Conservation (phyloP, 768 basidiomycete species). For the Suillus subalutaceus region DNA sequence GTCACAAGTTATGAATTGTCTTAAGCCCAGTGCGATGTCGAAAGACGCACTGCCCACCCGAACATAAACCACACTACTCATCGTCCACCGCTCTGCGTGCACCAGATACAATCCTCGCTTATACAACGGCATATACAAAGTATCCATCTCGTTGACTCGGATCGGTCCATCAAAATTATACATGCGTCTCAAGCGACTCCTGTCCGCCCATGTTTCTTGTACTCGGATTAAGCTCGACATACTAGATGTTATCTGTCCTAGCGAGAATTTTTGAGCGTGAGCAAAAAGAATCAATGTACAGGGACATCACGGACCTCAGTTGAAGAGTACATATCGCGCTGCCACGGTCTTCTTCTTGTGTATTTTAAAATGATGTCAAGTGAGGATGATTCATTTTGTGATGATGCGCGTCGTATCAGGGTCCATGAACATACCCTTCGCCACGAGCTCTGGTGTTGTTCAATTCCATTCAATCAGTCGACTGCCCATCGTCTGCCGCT, state of each 20-base stretch:
- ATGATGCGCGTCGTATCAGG: slow-evolving; percentile 88
- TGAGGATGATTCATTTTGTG: slow-evolving; percentile 91
- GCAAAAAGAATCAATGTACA: not conserved
- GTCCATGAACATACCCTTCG: slow-evolving; percentile 80
- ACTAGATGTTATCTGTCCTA: slow-evolving; percentile 75
- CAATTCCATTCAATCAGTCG: not conserved
- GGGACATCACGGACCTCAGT: slow-evolving; percentile 54
- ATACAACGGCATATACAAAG: slow-evolving; percentile 93
- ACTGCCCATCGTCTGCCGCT: not conserved
- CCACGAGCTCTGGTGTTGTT: slow-evolving; percentile 79
- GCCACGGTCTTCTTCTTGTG: slow-evolving; percentile 97
- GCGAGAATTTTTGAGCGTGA: slow-evolving; percentile 11
- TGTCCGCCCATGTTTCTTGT: slow-evolving; percentile 87
- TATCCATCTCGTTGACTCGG: slow-evolving; percentile 83
- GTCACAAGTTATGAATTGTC: not conserved
- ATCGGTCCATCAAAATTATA: slow-evolving; percentile 80
- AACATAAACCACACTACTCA: slow-evolving; percentile 17
- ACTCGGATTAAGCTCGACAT: slow-evolving; percentile 87
- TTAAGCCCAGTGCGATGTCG: not conserved
- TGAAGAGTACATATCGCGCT: slow-evolving; percentile 98
- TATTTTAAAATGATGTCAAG: slow-evolving; percentile 94
- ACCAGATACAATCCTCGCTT: slow-evolving; percentile 55
- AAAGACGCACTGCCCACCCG: not conserved
- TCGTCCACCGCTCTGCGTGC: slow-evolving; percentile 20
- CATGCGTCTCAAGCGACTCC: slow-evolving; percentile 56